Conservation (phyloP, 768 basidiomycete species). For the Tephrocybe sp. region DNA sequence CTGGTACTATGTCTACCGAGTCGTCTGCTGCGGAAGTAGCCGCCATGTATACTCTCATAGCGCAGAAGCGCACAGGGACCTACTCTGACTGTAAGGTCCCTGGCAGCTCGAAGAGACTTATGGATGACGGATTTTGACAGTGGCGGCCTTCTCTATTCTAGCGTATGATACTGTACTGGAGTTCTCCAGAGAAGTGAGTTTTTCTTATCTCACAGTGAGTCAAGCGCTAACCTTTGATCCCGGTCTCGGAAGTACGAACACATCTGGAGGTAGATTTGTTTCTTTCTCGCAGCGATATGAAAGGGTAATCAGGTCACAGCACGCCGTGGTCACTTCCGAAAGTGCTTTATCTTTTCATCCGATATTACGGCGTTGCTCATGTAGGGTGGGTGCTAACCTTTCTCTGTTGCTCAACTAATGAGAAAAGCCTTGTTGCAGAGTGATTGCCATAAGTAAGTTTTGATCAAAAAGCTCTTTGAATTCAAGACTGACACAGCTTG, state of each 20-base stretch:
- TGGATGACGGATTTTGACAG: neutral
- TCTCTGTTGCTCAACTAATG: neutral
- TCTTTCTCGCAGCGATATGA: neutral
- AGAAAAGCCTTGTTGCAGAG: neutral
- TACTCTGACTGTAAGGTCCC: neutral
- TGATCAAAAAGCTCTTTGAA: neutral
- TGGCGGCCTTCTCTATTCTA: constrained; percentile 3
- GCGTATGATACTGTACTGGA: neutral
- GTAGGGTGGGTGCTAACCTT: neutral
- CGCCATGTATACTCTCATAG: neutral
- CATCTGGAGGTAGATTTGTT: constrained; percentile 1
- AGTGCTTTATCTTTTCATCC: constrained; percentile 9
- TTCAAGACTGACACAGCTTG: neutral
- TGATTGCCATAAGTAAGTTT: neutral
- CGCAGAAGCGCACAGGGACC: neutral
- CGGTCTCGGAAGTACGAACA: neutral
- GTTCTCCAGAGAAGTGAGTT: neutral
- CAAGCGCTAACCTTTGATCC: neutral
- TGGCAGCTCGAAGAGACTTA: neutral
- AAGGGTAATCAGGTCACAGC: neutral
- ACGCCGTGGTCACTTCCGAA: constrained; percentile 10
- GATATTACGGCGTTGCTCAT: constrained; percentile 6
- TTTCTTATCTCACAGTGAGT: neutral
- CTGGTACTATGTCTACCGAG: neutral
- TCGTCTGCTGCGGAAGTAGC: neutral